These are phyloP conservation scores for Mucor piriformis DNA, from an alignment of 371 early-diverging fungal species.

Conservation along the genomic window DNA sequence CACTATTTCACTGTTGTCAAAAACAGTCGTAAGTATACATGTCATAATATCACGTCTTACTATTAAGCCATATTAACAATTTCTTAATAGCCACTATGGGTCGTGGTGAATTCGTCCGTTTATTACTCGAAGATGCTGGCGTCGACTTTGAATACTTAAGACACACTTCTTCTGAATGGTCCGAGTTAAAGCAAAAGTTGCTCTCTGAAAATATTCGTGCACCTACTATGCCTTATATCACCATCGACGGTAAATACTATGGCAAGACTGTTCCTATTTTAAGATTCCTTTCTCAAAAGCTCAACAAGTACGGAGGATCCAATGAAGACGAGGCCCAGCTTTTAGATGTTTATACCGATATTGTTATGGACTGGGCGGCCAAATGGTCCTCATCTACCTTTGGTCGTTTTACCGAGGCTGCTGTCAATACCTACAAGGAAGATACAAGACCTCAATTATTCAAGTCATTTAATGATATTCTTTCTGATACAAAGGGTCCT, in stretches of 20 bases:
- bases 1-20: conserved; percentile 13
- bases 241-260: conserved; percentile 28
- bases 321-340: conserved; percentile 28
- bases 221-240: conserved; percentile 30
- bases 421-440: conserved; percentile 6
- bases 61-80: too few species aligned
- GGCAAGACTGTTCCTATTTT: conserved; percentile 26
- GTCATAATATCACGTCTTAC: neutral
- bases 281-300: conserved; percentile 27
- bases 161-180: conserved; percentile 14
- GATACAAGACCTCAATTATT: neutral
- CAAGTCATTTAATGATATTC: conserved; percentile 6
- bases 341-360: conserved; percentile 26
- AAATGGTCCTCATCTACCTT: neutral
- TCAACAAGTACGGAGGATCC: conserved; percentile 28
- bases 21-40: conserved; percentile 8
- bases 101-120: conserved; percentile 29
- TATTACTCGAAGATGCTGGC: conserved; percentile 35
- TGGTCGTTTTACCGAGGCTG: neutral
- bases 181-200: conserved; percentile 14
- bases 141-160: conserved; percentile 26
- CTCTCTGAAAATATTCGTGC: neutral
- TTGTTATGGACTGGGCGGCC: conserved; percentile 9
- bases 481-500: conserved; percentile 11
- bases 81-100: conserved; percentile 12